Evolutionary conservation across 257 asterid genomes (phyloP), one percentile per base, ranked within the genome.

Genomic region (Penstemon davidsonii): DNA sequence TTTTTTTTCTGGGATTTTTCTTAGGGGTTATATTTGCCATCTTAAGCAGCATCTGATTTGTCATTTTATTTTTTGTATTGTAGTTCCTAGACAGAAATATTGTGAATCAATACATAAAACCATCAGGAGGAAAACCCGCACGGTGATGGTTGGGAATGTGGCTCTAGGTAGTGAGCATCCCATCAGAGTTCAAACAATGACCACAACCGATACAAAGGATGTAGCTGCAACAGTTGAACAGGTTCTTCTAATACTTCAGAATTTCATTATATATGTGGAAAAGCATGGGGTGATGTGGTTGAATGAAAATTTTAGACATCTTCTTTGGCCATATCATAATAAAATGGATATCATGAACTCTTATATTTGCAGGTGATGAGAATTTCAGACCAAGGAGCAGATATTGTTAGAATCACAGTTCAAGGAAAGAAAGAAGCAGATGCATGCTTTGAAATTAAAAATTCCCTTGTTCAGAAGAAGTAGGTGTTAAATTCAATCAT

Each of bases 371-470:
- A 94, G 99, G 99, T 94, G 60, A 94, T 94, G 99, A 86, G 90
- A 75, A 94, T 91, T 33, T 93, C 99, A 62, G 99, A 94, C 68
- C 76, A 79, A 66, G 99, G 99, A 82, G 99, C 99, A 5, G 96
- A 94, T 77, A 79, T 94, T 71, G 99, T 94, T 55, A 83, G 99
- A 68, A 94, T 94, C 72, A 91, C 98, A 4, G 99, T 94, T 33
- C 99, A 94, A 79, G 99, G 99, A 82, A 94, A 76, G 89, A 94
- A 78, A 86, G 99, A 94, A 79, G 99, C 99, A 12, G 99, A 94
- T 77, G 86, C 99, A 15, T 94, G 99, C 61, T 94, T 73, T 40
- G 99, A 91, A 66, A 94, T 94, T 36, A 89, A 94, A 72, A 88
- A 91, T 56, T 63, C 96, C 43, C 98, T 94, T 56, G 93, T 94